Conservation (phyloP, 2,329 filamentous ascomycete genomes). For the Lecanicillium sp. region DNA sequence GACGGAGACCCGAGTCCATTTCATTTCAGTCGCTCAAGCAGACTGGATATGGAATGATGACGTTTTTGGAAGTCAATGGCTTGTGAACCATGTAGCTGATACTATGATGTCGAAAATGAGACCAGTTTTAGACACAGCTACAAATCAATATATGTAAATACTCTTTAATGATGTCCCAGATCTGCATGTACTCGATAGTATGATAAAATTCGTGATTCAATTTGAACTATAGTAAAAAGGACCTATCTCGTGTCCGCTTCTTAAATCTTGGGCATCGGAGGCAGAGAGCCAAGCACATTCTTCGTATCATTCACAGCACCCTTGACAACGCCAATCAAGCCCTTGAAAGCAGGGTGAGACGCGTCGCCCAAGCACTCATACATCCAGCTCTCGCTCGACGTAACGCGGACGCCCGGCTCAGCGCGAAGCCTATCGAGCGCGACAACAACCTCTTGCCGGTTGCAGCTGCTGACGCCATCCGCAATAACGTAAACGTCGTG, state of each 20-base stretch:
- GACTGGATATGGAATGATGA: too few species aligned
- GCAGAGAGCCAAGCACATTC: constrained; percentile 56
- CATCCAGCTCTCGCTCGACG: constrained; percentile 80
- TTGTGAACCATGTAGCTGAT: too few species aligned
- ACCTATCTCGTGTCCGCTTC: constrained; percentile 1
- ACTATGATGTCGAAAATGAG: too few species aligned
- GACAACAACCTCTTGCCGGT: constrained; percentile 70
- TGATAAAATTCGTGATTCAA: too few species aligned
- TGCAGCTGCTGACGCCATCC: constrained; percentile 84
- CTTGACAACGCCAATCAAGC: constrained; percentile 70
- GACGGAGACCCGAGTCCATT: too few species aligned
- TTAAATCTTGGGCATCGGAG: constrained; percentile 48
- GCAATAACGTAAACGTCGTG: constrained; percentile 82
- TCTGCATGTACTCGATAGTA: too few species aligned
- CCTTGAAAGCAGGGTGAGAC: constrained; percentile 61
- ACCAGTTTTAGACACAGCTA: too few species aligned
- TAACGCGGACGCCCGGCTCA: constrained; percentile 66
- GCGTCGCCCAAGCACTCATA: constrained; percentile 90
- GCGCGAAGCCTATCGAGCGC: constrained; percentile 68
- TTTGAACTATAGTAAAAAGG: constrained; percentile 4
- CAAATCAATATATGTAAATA: too few species aligned
- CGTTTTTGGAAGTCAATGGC: too few species aligned
- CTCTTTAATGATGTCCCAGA: too few species aligned
- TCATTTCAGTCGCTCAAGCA: too few species aligned
- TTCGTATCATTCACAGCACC: constrained; percentile 65